Evolutionary conservation across 257 asterid genomes (phyloP).

Genomic region (Salvia splendens): DNA sequence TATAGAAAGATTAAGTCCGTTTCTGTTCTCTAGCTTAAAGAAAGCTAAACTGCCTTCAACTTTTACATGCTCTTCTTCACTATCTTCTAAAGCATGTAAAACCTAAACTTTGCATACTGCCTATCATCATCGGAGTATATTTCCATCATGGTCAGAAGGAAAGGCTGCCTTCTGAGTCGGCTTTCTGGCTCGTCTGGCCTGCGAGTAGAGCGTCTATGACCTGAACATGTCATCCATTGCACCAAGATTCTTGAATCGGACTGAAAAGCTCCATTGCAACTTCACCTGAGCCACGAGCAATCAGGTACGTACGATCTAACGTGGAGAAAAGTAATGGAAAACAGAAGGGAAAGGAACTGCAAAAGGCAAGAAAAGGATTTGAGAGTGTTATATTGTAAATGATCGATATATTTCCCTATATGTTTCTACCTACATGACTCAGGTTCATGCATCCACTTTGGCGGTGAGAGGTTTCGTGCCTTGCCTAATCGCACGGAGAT

Average conservation of each 20-base stretch:
- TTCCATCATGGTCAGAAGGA: too few relatives aligned
- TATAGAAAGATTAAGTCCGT: too few relatives aligned
- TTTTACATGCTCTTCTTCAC: conserved; percentile 23
- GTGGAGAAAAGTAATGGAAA: conserved; percentile 14
- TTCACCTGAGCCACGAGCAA: background rate
- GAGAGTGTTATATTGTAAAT: too few relatives aligned
- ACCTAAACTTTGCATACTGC: background rate
- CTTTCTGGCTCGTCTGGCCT: conserved; percentile 4
- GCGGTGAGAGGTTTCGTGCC: conserved; percentile 31
- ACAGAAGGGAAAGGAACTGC: conserved; percentile 25
- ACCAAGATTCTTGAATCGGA: conserved; percentile 13
- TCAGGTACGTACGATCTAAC: conserved; percentile 17
- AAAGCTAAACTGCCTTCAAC: conserved; percentile 23
- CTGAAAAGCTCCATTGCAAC: background rate
- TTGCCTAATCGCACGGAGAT: conserved; percentile 55
- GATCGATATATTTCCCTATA: too few relatives aligned
- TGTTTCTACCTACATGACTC: conserved; percentile 28
- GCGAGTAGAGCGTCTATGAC: background rate
- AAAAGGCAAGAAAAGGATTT: background rate
- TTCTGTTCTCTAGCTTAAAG: too few relatives aligned
- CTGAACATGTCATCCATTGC: conserved; percentile 25
- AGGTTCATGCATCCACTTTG: conserved; percentile 31
- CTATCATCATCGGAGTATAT: background rate
- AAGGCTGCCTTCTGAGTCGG: background rate
- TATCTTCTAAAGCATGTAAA: conserved; percentile 23